A percentile compares a stretch with the other conserved stretches of the same genome.
These are phyloP conservation scores for Capsicum pubescens DNA, from an alignment of 257 asterid genomes.

Conservation along the genomic window DNA sequence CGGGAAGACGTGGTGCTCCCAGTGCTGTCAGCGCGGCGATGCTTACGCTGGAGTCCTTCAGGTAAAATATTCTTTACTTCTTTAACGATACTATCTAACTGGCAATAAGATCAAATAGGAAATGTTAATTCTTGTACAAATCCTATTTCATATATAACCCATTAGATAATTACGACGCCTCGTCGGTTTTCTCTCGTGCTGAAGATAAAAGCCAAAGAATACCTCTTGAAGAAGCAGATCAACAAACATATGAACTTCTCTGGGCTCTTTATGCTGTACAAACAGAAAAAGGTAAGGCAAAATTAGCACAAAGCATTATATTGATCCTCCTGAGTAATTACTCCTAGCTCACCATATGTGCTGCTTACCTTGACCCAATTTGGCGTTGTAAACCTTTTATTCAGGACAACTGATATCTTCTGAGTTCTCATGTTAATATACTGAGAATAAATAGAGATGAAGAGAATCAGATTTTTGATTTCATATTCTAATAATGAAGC, in stretches of 20 bases:
- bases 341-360: background rate
- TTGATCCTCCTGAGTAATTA: background rate
- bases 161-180: background rate
- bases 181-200: background rate
- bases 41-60: conserved; percentile 68
- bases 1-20: conserved; percentile 97
- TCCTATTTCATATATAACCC: conserved; percentile 18
- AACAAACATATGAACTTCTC: conserved; percentile 98
- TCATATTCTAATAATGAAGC: background rate
- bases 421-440: conserved; percentile 83
- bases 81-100: conserved; percentile 62
- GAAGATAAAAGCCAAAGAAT: conserved; percentile 24
- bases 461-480: conserved; percentile 25
- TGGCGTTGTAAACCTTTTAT: conserved; percentile 90
- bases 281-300: conserved; percentile 30
- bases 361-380: conserved; percentile 90
- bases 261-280: conserved; percentile 92
- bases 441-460: conserved; percentile 53
- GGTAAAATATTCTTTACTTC: conserved; percentile 86
- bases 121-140: conserved; percentile 24
- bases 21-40: conserved; percentile 83
- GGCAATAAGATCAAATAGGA: conserved; percentile 38
- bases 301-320: conserved; percentile 27
- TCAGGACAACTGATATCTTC: conserved; percentile 75
- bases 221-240: conserved; percentile 96